A percentile compares a stretch with the other conserved stretches of the same genome.
phyloP scores from a whole-genome alignment of 352 stramenopile genomes.

The Lagenidium giganteum region DNA sequence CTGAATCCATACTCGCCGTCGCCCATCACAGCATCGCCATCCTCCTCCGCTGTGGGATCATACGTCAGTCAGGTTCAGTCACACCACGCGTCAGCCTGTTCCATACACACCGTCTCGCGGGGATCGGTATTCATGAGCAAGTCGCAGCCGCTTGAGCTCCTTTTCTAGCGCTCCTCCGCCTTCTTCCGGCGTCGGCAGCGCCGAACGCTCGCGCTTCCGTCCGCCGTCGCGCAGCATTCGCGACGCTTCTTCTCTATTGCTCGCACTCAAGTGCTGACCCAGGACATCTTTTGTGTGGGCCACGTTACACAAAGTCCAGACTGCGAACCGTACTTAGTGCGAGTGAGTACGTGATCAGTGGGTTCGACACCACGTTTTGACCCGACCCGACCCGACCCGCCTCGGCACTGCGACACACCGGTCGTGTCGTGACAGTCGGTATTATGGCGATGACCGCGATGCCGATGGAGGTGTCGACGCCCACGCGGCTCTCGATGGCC shows the following conservation, averaged over 20 bases:
- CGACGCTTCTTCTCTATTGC: slow-evolving; percentile 1
- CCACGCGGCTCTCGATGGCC: slow-evolving; percentile 13
- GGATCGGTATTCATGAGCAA: slow-evolving; percentile 45
- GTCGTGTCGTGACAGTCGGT: too few relatives aligned
- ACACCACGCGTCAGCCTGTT: background rate
- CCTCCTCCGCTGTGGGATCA: background rate
- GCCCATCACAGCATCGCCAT: slow-evolving; percentile 2
- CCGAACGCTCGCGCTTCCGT: slow-evolving; percentile 35
- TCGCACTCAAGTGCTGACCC: too few relatives aligned
- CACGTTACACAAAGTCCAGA: too few relatives aligned
- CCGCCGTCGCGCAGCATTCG: slow-evolving; percentile 10
- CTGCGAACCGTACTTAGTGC: too few relatives aligned
- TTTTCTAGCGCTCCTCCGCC: slow-evolving; percentile 49
- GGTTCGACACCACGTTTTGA: too few relatives aligned
- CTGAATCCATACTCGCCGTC: slow-evolving; percentile 1
- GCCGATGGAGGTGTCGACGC: too few relatives aligned
- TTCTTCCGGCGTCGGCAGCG: background rate
- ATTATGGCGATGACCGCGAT: too few relatives aligned
- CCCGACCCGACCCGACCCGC: too few relatives aligned
- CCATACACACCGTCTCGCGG: background rate
- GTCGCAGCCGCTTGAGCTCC: slow-evolving; percentile 69
- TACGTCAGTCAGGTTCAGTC: background rate
- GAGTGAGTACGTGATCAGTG: too few relatives aligned
- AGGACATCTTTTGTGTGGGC: too few relatives aligned
- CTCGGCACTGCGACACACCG: too few relatives aligned